Percentiles rank a stretch among this genome's conserved stretches.
Evolutionary conservation across 306 rosid genomes (phyloP).

Genomic region (Vachellia collinsii): DNA sequence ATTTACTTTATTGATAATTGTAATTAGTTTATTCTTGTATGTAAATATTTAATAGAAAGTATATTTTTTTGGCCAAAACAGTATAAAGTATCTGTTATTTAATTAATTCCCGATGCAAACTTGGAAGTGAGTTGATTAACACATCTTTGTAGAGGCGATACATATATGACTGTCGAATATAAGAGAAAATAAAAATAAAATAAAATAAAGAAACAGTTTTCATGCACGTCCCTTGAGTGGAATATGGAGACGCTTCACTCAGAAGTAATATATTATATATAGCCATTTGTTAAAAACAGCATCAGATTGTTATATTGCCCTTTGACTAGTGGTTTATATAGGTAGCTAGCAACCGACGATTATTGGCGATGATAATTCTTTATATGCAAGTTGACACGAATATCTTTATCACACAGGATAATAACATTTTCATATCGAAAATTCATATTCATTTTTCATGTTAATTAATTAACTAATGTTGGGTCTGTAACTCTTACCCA

Average conservation of each 20-base stretch:
- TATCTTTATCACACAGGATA: constrained; percentile 14
- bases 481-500: background rate
- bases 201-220: background rate
- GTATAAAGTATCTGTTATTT: no score
- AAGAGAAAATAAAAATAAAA: no score
- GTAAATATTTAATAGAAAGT: no score
- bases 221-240: constrained; percentile 4
- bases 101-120: no score
- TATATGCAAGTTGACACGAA: background rate
- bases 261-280: background rate
- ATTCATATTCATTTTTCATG: background rate
- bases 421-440: background rate
- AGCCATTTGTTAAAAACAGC: background rate
- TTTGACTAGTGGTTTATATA: constrained; percentile 13
- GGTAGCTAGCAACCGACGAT: background rate
- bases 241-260: constrained; percentile 36
- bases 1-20: no score
- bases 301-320: background rate
- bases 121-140: no score
- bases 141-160: no score
- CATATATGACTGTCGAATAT: no score
- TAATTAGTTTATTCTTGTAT: no score
- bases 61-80: no score
- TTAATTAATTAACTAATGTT: background rate
- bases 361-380: constrained; percentile 3